Base-by-base conservation (phyloP, 768 basidiomycete species). In the Boletus patriciae region DNA sequence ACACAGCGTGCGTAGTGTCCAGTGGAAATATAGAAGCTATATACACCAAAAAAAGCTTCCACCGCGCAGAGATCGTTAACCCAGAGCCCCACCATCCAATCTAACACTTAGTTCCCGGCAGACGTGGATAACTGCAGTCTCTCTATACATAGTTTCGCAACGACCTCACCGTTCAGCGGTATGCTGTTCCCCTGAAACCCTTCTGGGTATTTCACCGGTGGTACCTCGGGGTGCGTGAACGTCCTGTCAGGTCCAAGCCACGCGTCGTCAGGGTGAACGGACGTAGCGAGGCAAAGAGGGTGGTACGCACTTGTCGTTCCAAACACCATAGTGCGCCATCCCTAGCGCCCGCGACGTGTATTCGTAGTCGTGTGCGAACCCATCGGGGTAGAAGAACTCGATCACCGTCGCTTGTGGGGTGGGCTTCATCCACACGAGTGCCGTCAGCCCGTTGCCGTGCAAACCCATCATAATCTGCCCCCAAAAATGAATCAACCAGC, bases 161-260 rank as follows among this genome's bases (percentile, higher is more conserved):
- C 88, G 0, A 77, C 76, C 38, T 76, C 79, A 8, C 86, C 90
- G 69, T 94, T 83, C 31, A 97, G 79, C 3, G 93, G 94, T 57
- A 97, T 97, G 13, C 77, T 80, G 68, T 90, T 93, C 74, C 94
- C 81, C 64, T 87, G 89, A 76, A 97, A 97, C n/a, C 91, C 94
- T 40, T 88, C 83, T 0, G 92, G 92, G 62, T 95, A 93, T 19
- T 77, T 75, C 0, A 86, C 80, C 4, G 74, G 75, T 1, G 93
- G 94, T 6, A 85, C 67, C 13, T 83, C 81, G 1, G 92, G 91
- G 42, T 84, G 78, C 2, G 90, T 87, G 67, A 95, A 94, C 38
- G 77, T 80, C 47, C 90, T 91, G 51, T 23, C 21, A 37, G 25
- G 21, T n/a, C 40, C 23, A 52, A 42, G 18, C 12, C 4, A 13